Evolutionary conservation across 2,329 filamentous ascomycete genomes (phyloP).

Genomic region (Xylaria sp.): DNA sequence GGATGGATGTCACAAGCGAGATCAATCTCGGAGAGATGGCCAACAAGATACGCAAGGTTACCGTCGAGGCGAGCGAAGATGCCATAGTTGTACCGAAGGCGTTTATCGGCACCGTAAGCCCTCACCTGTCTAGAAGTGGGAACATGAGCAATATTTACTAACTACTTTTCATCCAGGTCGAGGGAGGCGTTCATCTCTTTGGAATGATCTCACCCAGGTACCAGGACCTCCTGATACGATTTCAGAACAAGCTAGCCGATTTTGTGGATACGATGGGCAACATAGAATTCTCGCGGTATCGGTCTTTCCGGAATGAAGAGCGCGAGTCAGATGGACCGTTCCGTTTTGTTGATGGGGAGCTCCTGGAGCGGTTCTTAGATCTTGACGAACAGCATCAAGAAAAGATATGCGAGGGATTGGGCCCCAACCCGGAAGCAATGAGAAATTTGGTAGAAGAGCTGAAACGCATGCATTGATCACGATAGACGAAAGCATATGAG

Average conservation of each 20-base stretch:
- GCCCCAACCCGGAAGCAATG: constrained; percentile 70
- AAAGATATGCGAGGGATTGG: constrained; percentile 64
- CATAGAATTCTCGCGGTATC: constrained; percentile 80
- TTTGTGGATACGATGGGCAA: constrained; percentile 75
- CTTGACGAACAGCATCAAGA: constrained; percentile 68
- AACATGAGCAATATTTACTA: constrained; percentile 9
- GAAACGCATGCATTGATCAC: constrained; percentile 65
- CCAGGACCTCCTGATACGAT: constrained; percentile 82
- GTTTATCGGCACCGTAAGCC: constrained; percentile 85
- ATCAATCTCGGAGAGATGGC: constrained; percentile 92
- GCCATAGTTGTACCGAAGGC: constrained; percentile 81
- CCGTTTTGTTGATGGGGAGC: constrained; percentile 90
- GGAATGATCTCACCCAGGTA: constrained; percentile 77
- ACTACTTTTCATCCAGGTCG: constrained; percentile 66
- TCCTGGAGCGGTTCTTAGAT: constrained; percentile 86
- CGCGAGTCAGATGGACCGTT: constrained; percentile 78
- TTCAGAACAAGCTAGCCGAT: constrained; percentile 77
- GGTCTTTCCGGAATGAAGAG: constrained; percentile 81
- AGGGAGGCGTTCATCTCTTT: constrained; percentile 91
- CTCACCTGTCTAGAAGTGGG: not conserved
- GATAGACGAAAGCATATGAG: not conserved
- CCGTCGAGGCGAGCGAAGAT: constrained; percentile 70
- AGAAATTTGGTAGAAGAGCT: constrained; percentile 70
- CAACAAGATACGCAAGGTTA: constrained; percentile 82
- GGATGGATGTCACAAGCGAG: constrained; percentile 80